Conservation (phyloP, 2,329 filamentous ascomycete species). For the Aurifilum marmelostoma region DNA sequence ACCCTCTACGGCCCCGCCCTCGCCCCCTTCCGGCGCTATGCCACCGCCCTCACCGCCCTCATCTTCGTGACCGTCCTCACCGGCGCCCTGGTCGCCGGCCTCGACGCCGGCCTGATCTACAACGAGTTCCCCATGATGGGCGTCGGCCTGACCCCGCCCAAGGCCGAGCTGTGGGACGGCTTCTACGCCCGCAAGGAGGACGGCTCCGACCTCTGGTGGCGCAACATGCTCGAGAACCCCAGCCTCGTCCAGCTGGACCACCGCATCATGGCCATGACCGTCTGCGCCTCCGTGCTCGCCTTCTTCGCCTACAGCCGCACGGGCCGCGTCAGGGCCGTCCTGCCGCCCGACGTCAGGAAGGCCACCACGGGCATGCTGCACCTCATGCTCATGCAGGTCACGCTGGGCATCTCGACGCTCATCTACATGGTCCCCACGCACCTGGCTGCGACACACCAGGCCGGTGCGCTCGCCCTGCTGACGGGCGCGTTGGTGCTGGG, state of each 20-base stretch:
- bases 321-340: slow-evolving; percentile 56
- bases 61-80: slow-evolving; percentile 93
- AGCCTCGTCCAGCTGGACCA: slow-evolving; percentile 95
- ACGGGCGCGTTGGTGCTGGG: slow-evolving; percentile 81
- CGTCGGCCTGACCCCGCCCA: slow-evolving; percentile 76
- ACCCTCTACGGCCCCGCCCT: slow-evolving; percentile 70
- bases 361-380: slow-evolving; percentile 81
- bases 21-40: slow-evolving; percentile 71
- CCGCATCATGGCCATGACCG: slow-evolving; percentile 86
- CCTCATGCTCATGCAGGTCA: slow-evolving; percentile 78
- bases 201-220: slow-evolving; percentile 86
- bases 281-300: slow-evolving; percentile 78
- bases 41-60: slow-evolving; percentile 70
- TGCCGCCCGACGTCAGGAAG: slow-evolving; percentile 68
- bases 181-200: slow-evolving; percentile 84
- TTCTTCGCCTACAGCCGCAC: slow-evolving; percentile 81
- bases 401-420: slow-evolving; percentile 85
- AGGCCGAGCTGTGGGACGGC: slow-evolving; percentile 78
- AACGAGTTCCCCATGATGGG: slow-evolving; percentile 99
- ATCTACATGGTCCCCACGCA: slow-evolving; percentile 92
- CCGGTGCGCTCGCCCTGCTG: slow-evolving; percentile 81
- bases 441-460: slow-evolving; percentile 89
- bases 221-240: slow-evolving; percentile 97
- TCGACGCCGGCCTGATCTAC: slow-evolving; percentile 97
- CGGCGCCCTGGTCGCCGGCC: slow-evolving; percentile 87